phyloP scores from a whole-genome alignment of 495 filamentous ascomycete genomes.

The Saxophila tyrrhenica region DNA sequence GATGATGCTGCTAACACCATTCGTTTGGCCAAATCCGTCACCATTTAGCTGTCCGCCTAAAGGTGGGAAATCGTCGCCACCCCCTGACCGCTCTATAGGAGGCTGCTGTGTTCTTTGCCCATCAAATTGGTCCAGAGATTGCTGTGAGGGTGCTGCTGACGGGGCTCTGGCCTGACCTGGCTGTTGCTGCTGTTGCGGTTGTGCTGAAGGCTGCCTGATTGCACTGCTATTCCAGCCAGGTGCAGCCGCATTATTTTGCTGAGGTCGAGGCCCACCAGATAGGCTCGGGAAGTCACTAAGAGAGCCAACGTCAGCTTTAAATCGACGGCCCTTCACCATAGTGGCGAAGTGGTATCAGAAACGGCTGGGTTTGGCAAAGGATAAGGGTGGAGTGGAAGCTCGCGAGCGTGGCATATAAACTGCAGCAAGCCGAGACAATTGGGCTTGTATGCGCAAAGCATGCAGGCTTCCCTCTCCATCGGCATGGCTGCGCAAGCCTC shows the following conservation, averaged over 20 bases:
- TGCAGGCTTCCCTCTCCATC: neutral
- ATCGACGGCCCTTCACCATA: neutral
- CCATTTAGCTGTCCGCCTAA: conserved; percentile 59
- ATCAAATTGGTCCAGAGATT: conserved; percentile 15
- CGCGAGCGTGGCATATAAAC: neutral
- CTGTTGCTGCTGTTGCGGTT: conserved; percentile 5
- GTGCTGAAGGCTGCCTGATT: conserved; percentile 8
- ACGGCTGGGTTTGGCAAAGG: no score
- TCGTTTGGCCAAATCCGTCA: conserved; percentile 49
- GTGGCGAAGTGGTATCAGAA: no score
- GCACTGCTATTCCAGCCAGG: conserved; percentile 14
- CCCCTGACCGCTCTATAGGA: neutral
- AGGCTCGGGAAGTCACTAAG: conserved; percentile 19
- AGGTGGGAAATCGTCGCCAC: conserved; percentile 68
- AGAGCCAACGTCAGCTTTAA: conserved; percentile 9
- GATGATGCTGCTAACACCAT: conserved; percentile 51
- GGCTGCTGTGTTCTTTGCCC: conserved; percentile 8
- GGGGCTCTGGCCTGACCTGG: conserved; percentile 12
- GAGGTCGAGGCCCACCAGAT: conserved; percentile 16
- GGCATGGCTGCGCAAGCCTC: no score
- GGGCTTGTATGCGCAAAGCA: neutral
- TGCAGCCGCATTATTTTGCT: conserved; percentile 3
- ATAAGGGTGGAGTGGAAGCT: no score
- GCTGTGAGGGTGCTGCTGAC: conserved; percentile 16
- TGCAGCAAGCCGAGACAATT: neutral